Evolutionary conservation across 2,329 filamentous ascomycete species (phyloP), one percentile per base, ranked within the genome.

Genomic region (Dactylellina drechsleri): DNA sequence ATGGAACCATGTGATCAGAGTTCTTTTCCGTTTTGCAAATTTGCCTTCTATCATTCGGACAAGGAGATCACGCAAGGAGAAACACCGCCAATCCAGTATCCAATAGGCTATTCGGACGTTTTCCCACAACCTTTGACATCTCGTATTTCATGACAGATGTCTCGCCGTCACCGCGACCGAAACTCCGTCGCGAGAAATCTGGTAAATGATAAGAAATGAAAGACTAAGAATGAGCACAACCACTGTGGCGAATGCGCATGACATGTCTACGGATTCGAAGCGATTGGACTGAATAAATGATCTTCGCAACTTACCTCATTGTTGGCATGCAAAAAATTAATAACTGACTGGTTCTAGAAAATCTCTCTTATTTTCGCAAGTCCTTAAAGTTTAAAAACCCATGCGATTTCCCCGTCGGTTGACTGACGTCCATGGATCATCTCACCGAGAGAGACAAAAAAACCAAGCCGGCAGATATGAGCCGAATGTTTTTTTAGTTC

Each of bases 61-160:
- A 16, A 28, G 1, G 23, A 26, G 4, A 26, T 53, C 12, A 23
- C 12, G 18, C 28, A 56, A 56, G 18, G 28, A 40, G 28, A 57
- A 43, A 57, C 36, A 41, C 7, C 1, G 13, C 3, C 41, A 13
- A 18, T 52, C 26, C 13, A 18, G 47, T 18, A 20, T 41, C 47
- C 56, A 54, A 67, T 67, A 12, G 20, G 20, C 47, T 47, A 16
- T 67, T 60, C 36, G 36, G 56, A 67, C 15, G 56, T 60, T 59
- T 40, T n/a, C n/a, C n/a, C n/a, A n/a, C n/a, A n/a, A n/a, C n/a
- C n/a, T 59, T 40, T 59, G n/a, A 50, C 4, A n/a, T 50, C n/a
- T 10, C n/a, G 18, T 50, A 12, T 28, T 54, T 47, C 13, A 15
- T 10, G 20, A 60, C 45, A 28, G 5, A 60, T 60, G 41, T 49